phyloP scores from a whole-genome alignment of 306 rosid genomes.

The Vigna reflexopilosa region DNA sequence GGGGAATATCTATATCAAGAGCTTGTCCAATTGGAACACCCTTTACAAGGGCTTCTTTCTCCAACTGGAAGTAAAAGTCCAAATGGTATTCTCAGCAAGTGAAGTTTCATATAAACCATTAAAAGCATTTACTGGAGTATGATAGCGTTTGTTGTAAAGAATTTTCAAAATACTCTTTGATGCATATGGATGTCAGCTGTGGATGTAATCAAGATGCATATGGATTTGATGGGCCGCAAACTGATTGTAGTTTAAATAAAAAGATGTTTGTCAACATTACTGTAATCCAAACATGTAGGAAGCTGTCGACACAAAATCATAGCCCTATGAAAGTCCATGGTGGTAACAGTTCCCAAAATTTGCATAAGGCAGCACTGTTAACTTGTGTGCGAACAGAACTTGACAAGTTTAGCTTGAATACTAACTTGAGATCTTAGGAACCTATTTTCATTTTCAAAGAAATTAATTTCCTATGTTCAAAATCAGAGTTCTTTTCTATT shows the following conservation, averaged over 20 bases:
- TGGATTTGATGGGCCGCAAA: conserved; percentile 41
- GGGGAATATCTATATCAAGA: conserved; percentile 89
- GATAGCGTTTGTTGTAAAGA: conserved; percentile 13
- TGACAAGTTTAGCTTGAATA: not conserved
- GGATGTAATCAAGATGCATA: conserved; percentile 37
- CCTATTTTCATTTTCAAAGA: not conserved
- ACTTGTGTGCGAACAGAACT: conserved; percentile 21
- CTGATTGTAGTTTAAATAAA: not conserved
- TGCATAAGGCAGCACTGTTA: conserved; percentile 11
- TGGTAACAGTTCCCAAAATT: conserved; percentile 35
- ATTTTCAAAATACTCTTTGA: conserved; percentile 43
- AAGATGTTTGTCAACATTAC: too few species aligned
- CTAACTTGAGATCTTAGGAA: conserved; percentile 15
- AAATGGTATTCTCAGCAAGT: conserved; percentile 38
- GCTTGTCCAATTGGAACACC: conserved; percentile 79
- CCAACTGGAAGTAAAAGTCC: conserved; percentile 68
- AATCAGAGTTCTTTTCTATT: not conserved
- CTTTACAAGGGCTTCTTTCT: conserved; percentile 84
- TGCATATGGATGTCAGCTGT: too few species aligned
- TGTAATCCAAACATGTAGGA: conserved; percentile 21
- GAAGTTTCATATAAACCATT: conserved; percentile 27
- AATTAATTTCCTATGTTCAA: conserved; percentile 4
- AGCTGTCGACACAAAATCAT: conserved; percentile 36
- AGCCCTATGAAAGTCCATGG: conserved; percentile 10
- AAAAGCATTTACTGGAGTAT: conserved; percentile 22